phyloP scores from a whole-genome alignment of 805 yeast genomes.

The Candida vaughaniae region DNA sequence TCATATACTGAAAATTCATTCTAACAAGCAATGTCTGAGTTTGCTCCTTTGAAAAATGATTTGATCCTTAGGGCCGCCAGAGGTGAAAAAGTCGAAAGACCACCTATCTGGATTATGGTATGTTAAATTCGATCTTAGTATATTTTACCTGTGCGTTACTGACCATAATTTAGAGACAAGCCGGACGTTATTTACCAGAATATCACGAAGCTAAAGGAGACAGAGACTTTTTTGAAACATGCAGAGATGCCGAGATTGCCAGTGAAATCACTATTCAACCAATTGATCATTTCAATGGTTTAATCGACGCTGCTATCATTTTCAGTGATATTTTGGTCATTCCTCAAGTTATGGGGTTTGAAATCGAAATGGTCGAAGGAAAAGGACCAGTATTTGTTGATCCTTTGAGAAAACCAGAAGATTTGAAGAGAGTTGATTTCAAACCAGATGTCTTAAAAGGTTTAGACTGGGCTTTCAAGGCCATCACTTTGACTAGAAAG shows the following conservation, averaged over 20 bases:
- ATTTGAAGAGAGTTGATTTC: conserved; percentile 57
- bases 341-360: conserved; percentile 98
- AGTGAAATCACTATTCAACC: conserved; percentile 95
- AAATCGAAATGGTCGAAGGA: conserved; percentile 89
- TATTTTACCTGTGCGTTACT: no score
- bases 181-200: conserved; percentile 92
- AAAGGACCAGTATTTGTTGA: conserved; percentile 91
- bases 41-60: conserved; percentile 84
- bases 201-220: conserved; percentile 85
- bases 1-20: not conserved
- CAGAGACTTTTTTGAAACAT: conserved; percentile 91
- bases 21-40: conserved; percentile 36
- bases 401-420: conserved; percentile 76
- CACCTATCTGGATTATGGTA: conserved; percentile 96
- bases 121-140: conserved; percentile 16
- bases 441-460: conserved; percentile 72
- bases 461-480: conserved; percentile 90
- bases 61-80: conserved; percentile 87
- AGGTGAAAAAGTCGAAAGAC: conserved; percentile 90
- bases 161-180: conserved; percentile 74
- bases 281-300: conserved; percentile 80
- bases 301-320: conserved; percentile 94
- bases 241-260: conserved; percentile 92
- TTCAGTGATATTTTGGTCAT: conserved; percentile 93
- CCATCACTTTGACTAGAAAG: conserved; percentile 87